Base-by-base conservation (phyloP, 345 rosid species). In the Syzygium aqueum region DNA sequence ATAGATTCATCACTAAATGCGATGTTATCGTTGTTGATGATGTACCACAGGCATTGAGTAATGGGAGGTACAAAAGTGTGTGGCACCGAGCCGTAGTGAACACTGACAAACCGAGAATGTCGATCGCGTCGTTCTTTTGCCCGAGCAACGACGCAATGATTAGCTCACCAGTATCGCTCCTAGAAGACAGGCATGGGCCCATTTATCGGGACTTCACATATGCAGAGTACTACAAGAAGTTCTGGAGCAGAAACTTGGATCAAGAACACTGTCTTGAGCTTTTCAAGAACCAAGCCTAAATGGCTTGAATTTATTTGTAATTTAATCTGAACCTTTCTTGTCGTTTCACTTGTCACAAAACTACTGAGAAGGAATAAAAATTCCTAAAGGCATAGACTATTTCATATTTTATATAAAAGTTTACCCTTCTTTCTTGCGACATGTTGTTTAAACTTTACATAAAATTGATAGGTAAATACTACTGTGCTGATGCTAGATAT, bases 221-320 rank as follows among this genome's bases (percentile, higher is more conserved):
- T 73, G 91, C 93, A 2, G 99, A 97, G 88, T 97, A 97, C 87
- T 97, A 97, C 91, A 92, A 89, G n/a, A 94, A 93, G 92, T 97
- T 97, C 73, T 97, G 98, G 97, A 97, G 98, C 93, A 89, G 96
- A 88, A 90, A 97, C 89, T 87, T 97, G 91, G 98, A 97, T 87
- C 93, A 96, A 89, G 93, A 93, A 63, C 98, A 95, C 73, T 97
- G 98, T 86, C 93, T 96, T 83, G 96, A 96, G 88, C 94, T 93
- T 86, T 97, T 97, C 93, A 90, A 89, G 91, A 93, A 88, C 89
- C 80, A 73, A 37, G 80, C 80, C 4, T 33, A 19, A 73, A 73
- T 33, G 14, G 80, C 46, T 5, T 73, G 80, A 33, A 37, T 37
- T 25, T 49, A 33, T 1, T 37, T 19, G 27, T 37, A 10, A 19